Evolutionary conservation across 345 rosid genomes (phyloP).

Genomic region (Murraya koenigii): DNA sequence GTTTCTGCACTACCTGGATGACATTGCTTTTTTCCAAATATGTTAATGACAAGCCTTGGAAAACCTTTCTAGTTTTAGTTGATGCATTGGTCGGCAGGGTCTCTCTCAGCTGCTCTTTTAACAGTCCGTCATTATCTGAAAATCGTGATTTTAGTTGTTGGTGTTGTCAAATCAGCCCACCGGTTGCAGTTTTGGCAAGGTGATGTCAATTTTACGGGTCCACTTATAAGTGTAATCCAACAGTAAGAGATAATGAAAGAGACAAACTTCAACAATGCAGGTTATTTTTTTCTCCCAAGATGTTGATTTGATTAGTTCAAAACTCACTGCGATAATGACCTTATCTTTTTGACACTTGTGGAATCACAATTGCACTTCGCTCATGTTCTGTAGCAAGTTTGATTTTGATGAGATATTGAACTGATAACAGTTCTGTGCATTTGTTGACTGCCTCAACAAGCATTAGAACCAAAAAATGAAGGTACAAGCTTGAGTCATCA

Average conservation of each 20-base stretch:
- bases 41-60: background rate
- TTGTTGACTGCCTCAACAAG: too few relatives aligned
- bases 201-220: background rate
- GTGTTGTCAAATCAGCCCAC: background rate
- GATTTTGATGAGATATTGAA: too few relatives aligned
- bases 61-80: background rate
- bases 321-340: background rate
- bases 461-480: background rate
- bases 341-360: background rate
- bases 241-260: conserved; percentile 4
- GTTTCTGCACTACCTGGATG: background rate
- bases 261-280: conserved; percentile 6
- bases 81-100: conserved; percentile 16
- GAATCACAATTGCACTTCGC: background rate
- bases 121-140: conserved; percentile 9
- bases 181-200: background rate
- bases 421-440: too few relatives aligned
- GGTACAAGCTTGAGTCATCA: background rate
- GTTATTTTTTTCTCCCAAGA: background rate
- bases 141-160: background rate
- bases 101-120: conserved; percentile 4
- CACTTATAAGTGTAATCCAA: background rate
- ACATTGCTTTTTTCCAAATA: background rate
- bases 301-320: background rate
- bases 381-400: background rate